Base-by-base conservation (phyloP, 2,329 filamentous ascomycete species). In the Sporothrix sp. region DNA sequence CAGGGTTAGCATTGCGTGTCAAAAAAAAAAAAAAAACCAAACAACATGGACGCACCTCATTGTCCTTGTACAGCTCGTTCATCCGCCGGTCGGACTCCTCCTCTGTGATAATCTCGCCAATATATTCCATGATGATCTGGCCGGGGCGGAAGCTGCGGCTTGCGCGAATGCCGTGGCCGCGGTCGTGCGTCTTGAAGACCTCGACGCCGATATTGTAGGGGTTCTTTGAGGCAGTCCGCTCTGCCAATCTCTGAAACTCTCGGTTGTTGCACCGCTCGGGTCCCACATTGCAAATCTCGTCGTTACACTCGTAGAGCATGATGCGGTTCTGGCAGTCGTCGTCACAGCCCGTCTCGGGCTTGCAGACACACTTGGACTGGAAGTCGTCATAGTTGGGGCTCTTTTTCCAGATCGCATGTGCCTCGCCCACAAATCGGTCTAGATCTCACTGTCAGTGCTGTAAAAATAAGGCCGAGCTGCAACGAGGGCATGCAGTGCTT, bases 111-210 rank as follows among this genome's bases (percentile, higher is more conserved):
- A 98, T 96, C 67, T 98, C 93, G 36, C 93, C 93, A 0, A 90
- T 91, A 63, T 98, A 98, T 63, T 98, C 93, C 70, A 97, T 91
- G 62, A 98, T 97, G 64, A 98, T 95, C 69, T 97, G 89, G 61
- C 91, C 82, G 1, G 90, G 80, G 52, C 83, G 75, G 65, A 97
- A 98, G 54, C 82, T 84, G 42, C 93, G 82, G 67, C 91, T 95
- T 63, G 86, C 87, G 54, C 93, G 84, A 45, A 98, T 88, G 48
- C 93, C 93, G 64, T 91, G 90, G 25, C 93, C 93, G 52, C 90
- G 82, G 67, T 95, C 86, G 18, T 73, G 69, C 1, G 93, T 97
- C 70, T 95, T 90, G 67, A 95, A 81, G 36, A 97, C 90, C 65
- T 98, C 93, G 8, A 98, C 90, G 42, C 93, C 93, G 53, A 95